These are phyloP conservation scores for Cystobasidium ongulense DNA, from an alignment of 768 basidiomycete species.

Conservation along the genomic window DNA sequence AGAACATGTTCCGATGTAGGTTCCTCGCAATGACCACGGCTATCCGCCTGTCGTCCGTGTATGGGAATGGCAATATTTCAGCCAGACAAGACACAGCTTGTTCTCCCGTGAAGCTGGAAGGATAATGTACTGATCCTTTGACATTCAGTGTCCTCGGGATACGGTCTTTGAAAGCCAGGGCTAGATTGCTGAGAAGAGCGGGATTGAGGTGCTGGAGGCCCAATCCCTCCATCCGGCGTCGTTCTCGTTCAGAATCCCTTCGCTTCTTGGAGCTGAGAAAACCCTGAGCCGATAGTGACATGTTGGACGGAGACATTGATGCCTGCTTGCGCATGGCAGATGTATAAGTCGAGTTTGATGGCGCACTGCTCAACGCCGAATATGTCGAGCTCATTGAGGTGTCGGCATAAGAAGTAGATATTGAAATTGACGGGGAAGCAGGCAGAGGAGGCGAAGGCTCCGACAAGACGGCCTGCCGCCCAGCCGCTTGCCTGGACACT, in stretches of 20 bases:
- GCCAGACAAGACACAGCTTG: slow-evolving; percentile 61
- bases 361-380: neutral
- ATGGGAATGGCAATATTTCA: slow-evolving; percentile 78
- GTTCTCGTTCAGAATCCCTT: neutral
- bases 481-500: neutral
- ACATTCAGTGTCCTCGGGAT: slow-evolving; percentile 78
- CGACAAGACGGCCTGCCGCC: neutral
- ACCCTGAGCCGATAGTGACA: neutral
- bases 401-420: slow-evolving; percentile 8
- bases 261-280: neutral
- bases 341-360: slow-evolving; percentile 4
- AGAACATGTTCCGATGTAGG: slow-evolving; percentile 84
- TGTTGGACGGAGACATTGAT: slow-evolving; percentile 13
- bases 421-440: slow-evolving; percentile 11
- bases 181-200: slow-evolving; percentile 75
- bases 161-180: slow-evolving; percentile 78
- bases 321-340: slow-evolving; percentile 9
- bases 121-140: slow-evolving; percentile 87
- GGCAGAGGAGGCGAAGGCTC: slow-evolving; percentile 19
- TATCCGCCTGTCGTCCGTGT: slow-evolving; percentile 67
- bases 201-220: slow-evolving; percentile 56
- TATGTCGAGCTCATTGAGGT: slow-evolving; percentile 6
- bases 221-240: neutral
- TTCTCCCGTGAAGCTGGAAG: slow-evolving; percentile 82
- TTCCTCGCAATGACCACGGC: slow-evolving; percentile 71